phyloP scores from a whole-genome alignment of 345 rosid genomes.

The Reutealis trisperma region DNA sequence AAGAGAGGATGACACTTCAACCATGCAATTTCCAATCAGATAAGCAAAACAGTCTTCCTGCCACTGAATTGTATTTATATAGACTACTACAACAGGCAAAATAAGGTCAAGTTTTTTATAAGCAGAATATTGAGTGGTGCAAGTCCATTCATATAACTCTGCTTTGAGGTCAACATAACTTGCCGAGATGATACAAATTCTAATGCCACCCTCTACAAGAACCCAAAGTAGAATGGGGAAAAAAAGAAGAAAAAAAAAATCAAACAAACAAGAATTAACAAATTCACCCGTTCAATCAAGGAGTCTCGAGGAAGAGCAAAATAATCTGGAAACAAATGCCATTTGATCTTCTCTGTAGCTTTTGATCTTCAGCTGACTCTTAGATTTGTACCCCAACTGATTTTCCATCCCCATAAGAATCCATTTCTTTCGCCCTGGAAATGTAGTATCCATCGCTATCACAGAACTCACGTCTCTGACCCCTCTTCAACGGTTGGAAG shows the following conservation, averaged over 20 bases:
- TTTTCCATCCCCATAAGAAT: slow-evolving; percentile 11
- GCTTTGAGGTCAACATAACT: slow-evolving; percentile 32
- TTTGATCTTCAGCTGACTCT: slow-evolving; percentile 39
- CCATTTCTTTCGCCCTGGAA: slow-evolving; percentile 15
- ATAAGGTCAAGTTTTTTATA: slow-evolving; percentile 26
- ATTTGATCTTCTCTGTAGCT: slow-evolving; percentile 19
- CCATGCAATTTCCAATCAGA: neutral
- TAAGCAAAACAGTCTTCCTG: neutral
- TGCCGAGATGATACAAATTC: slow-evolving; percentile 45
- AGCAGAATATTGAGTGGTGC: slow-evolving; percentile 28
- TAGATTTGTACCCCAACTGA: slow-evolving; percentile 13
- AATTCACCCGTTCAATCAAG: slow-evolving; percentile 43
- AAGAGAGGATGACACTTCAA: neutral
- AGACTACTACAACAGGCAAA: slow-evolving; percentile 21
- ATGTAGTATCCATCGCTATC: slow-evolving; percentile 16
- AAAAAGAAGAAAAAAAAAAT: slow-evolving; percentile 15
- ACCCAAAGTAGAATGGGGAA: slow-evolving; percentile 17
- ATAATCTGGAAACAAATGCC: slow-evolving; percentile 20
- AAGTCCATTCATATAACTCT: slow-evolving; percentile 30
- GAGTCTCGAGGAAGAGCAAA: slow-evolving; percentile 42
- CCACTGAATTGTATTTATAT: slow-evolving; percentile 15
- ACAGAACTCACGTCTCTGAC: slow-evolving; percentile 44
- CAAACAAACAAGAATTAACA: slow-evolving; percentile 58
- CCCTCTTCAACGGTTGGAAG: slow-evolving; percentile 82
- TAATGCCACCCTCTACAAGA: slow-evolving; percentile 51